Base-by-base conservation (phyloP, 257 asterid species). In the Paraleonurus japonicus region DNA sequence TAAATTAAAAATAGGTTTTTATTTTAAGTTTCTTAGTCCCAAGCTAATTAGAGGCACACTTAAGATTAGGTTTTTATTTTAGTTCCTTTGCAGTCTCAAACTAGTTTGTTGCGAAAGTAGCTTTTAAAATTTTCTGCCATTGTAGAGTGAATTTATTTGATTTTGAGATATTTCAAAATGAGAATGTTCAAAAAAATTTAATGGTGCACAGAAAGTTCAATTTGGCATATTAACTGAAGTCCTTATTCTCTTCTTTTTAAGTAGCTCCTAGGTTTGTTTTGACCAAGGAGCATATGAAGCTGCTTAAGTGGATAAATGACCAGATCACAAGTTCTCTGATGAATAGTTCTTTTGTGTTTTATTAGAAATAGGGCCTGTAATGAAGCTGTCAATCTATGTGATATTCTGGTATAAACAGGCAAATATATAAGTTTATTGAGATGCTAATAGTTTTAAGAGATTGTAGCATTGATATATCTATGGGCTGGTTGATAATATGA, bases 371-470 rank as follows among this genome's bases (percentile, higher is more conserved):
- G 15, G 50, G 20, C 54, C 33, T 51, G 33, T 32, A 11, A 8
- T 67, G 27, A 51, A 51, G 22, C 51, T 68, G 13, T 10, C 37
- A 30, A 15, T 26, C 64, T 27, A 16, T 51, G 24, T 30, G 37
- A 32, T 32, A n/a, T 53, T 35, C 33, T 71, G 61, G 27, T 47
- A 60, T 71, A 20, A 60, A 61, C 59, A 28, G 33, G 8, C 63
- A 47, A 43, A 10, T 24, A 19, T 61, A 53, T 20, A 22, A 68
- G 28, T 11, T 41, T n/a, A n/a, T 47, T 47, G 22, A 47, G 22
- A 47, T 47, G 5, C 10, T 47, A 47, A 47, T 47, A 47, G 22
- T n/a, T 47, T n/a, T n/a, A 47, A 16, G 8, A 45, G 10, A 47
- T 47, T 47, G 54, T n/a, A 47, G 54, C 22, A 5, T 47, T 47